Base-by-base conservation (phyloP, 257 asterid species). In the Thymus mandschuricus region DNA sequence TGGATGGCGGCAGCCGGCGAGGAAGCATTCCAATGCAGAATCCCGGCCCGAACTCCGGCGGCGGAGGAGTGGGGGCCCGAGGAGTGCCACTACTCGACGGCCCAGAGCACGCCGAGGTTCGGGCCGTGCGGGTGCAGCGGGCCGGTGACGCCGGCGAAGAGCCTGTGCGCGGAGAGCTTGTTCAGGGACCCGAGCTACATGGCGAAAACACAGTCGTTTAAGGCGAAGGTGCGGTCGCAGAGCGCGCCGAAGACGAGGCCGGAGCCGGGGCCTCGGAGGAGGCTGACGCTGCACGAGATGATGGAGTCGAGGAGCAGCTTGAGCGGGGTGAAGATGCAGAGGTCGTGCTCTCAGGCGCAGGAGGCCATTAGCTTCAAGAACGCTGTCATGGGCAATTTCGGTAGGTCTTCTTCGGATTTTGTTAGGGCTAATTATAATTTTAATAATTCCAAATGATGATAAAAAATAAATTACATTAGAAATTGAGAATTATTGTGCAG, bases 171-270 rank as follows among this genome's bases (percentile, higher is more conserved):
- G 15, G 92, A 83, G 7, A 71, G 78, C 75, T 64, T 77, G 21
- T 81, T 72, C 58, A 30, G 85, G 63, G 45, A 60, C 38, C 96
- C 96, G 11, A 88, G 72, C 67, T 93, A 93, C 72, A 93, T 93
- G 98, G 94, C 91, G 46, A 87, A 83, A 33, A 90, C 97, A 8
- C 81, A 88, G 78, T 88, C 98, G 61, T 92, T 88, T 76, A 82
- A 74, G 68, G 96, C 97, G 1, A 90, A 90, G 67, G 50, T 82
- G 68, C 77, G 97, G 81, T 90, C 98, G 6, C 88, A 81, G 1
- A 90, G 97, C 61, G 96, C 93, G 4, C 98, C 96, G 1, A 92
- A 81, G 65, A 92, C 78, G 52, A 82, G 98, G 73, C 96, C 89
- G n/a, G 92, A 84, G 8, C 45, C 77, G 1, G 75, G 83, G 6